Evolutionary conservation across 371 early-diverging fungal genomes (phyloP).

Genomic region (Thermomucor indicae-seudaticae): DNA sequence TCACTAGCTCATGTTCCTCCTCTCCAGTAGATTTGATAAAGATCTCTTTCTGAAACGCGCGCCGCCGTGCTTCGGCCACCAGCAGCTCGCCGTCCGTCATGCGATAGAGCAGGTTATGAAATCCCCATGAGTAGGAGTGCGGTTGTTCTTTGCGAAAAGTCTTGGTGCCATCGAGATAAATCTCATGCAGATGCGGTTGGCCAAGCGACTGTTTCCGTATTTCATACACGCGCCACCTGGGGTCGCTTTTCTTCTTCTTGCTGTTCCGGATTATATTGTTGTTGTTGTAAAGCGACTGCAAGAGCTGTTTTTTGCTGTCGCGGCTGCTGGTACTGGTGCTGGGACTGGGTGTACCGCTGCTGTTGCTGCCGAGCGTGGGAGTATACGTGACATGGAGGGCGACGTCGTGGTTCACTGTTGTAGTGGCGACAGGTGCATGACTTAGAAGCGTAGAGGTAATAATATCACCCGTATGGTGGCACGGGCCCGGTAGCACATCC

Average conservation of each 20-base stretch:
- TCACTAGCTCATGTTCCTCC: constrained; percentile 17
- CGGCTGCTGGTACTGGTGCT: constrained; percentile 12
- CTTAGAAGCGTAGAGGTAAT: constrained; percentile 9
- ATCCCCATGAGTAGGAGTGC: constrained; percentile 52
- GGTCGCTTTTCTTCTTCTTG: constrained; percentile 17
- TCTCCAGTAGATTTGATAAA: constrained; percentile 30
- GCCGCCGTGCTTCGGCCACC: constrained; percentile 36
- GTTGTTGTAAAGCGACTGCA: constrained; percentile 1
- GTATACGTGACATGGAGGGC: constrained; percentile 1
- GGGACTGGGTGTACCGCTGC: constrained; percentile 3
- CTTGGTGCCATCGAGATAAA: constrained; percentile 30
- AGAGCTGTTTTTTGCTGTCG: constrained; percentile 3
- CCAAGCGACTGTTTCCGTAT: constrained; percentile 30
- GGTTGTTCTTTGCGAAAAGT: constrained; percentile 37
- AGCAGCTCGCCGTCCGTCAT: constrained; percentile 11
- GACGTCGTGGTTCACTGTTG: constrained; percentile 7
- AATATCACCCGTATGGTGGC: constrained; percentile 1
- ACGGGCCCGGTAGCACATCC: neutral
- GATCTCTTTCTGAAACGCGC: constrained; percentile 45
- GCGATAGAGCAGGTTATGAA: constrained; percentile 40
- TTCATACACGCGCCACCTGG: constrained; percentile 23
- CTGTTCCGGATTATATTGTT: constrained; percentile 1
- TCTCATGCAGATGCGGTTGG: constrained; percentile 32
- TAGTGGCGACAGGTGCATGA: constrained; percentile 5
- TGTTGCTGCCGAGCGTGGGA: neutral